Percentiles rank a stretch among this genome's conserved stretches.
phyloP scores from a whole-genome alignment of 768 basidiomycete species.

The Terana coerulea region DNA sequence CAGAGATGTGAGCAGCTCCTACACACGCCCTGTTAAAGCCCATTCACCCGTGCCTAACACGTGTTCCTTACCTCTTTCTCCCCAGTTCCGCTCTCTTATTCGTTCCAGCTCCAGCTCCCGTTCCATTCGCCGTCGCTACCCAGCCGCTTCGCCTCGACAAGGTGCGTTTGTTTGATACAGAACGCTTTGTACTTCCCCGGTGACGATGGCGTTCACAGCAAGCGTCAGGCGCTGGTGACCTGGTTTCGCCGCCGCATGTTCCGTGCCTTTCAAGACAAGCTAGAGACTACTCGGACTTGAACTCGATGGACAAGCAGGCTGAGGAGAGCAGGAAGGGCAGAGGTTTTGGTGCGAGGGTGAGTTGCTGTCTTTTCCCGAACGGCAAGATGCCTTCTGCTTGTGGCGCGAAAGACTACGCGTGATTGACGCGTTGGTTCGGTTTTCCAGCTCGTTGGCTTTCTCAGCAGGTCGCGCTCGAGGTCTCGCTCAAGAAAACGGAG shows the following conservation, averaged over 20 bases:
- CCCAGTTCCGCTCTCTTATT: conserved; percentile 26
- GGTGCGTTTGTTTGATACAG: conserved; percentile 14
- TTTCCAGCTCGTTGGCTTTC: conserved; percentile 56
- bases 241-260: conserved; percentile 11
- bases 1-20: conserved; percentile 29
- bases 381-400: conserved; percentile 10
- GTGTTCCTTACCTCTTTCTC: conserved; percentile 26
- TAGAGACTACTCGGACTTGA: conserved; percentile 17
- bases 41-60: conserved; percentile 30
- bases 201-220: background rate
- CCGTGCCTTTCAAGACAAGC: conserved; percentile 14
- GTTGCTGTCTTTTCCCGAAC: conserved; percentile 7
- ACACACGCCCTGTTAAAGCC: conserved; percentile 22
- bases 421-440: conserved; percentile 19
- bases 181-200: conserved; percentile 13
- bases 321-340: conserved; percentile 23
- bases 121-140: background rate
- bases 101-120: conserved; percentile 23
- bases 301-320: conserved; percentile 17
- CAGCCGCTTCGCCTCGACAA: background rate
- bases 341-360: conserved; percentile 25
- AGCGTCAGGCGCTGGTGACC: background rate
- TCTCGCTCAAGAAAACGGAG: conserved; percentile 33
- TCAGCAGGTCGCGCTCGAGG: conserved; percentile 52
- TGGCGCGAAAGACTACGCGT: conserved; percentile 8